Base-by-base conservation (phyloP, 2,329 filamentous ascomycete species). In the Parafenestella ontariensis region DNA sequence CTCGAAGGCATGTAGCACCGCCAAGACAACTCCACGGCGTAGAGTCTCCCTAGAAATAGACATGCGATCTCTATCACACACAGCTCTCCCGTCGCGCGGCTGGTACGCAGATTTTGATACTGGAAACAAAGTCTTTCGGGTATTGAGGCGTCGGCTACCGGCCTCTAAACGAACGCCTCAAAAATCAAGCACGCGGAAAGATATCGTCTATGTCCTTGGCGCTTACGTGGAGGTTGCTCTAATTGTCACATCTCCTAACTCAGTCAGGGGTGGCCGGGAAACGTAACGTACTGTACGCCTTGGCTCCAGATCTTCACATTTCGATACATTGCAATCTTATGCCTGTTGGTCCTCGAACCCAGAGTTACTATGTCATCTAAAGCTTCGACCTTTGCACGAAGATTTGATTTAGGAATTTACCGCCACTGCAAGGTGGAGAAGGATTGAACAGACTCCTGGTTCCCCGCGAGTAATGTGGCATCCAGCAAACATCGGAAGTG, bases 211-310 rank as follows among this genome's bases (percentile, higher is more conserved):
- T 45, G 10, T 3, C 3, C 56, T 61, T 56, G 59, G 59, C 56
- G 52, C 58, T 58, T 46, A 61, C 50, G 56, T 49, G 52, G 49
- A 52, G 45, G 37, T 52, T 52, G 56, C 46, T 59, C 23, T 56
- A 59, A 36, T 53, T 53, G 53, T 39, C 26, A 41, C 44, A 20
- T 17, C 44, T 48, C 54, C 55, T 47, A 46, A 52, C 10, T 31
- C 34, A 51, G 40, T 55, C 52, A 58, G 55, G 55, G 45, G 46
- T 42, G 40, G 46, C 28, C 28, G 20, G 28, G 20, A 17, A 9
- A 46, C 44, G 23, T 46, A 53, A 56, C 44, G 28, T 45, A 28
- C 31, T n/a, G 37, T 42, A 26, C 43, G 37, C 46, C 29, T 37
- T n/a, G n/a, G n/a, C n/a, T n/a, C 46, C 37, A 36, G 29, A 34